Evolutionary conservation across 129 eudicot genomes (phyloP), one percentile per base, ranked within the genome.

Genomic region (Pseudognaphalium luteoalbum): DNA sequence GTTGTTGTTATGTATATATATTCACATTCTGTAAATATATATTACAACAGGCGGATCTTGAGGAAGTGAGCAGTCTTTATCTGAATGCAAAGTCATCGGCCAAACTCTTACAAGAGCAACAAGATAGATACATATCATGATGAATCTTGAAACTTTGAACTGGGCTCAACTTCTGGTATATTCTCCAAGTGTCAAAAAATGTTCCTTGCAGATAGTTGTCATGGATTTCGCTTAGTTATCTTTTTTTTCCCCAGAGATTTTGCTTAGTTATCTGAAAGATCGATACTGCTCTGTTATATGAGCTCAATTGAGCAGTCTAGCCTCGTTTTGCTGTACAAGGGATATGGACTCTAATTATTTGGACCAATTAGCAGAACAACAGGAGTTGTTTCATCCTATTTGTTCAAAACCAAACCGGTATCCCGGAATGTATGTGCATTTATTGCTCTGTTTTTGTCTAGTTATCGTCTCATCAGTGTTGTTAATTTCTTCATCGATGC

Each of bases 41-140:
- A 12, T 14, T 3, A 20, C 21, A 44, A 34, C 90, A 94, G 98
- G 94, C 96, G 72, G 99, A 95, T 82, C 89, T 95, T 12, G 71
- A 67, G 71, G 99, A 95, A 89, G 97, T 92, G 68, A 74, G 37
- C 72, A 54, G 85, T 65, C 88, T 95, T 21, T 95, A 95, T 75
- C 83, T 89, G 70, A 94, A 95, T 78, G 99, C 99, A 56, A 95
- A 95, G 82, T 91, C 97, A 39, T 94, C 98, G 0, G 98, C 96
- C 3, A 91, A 77, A 79, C 93, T 94, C 77, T 92, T 94, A 70
- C 97, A 94, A 72, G 97, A 91, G 87, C 97, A 93, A 85, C 98
- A 93, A 76, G 97, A 93, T 70, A 84, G 93, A 87, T 93, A 93
- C 73, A 94, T 94, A 69, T 82, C 93, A 9, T 93, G 83, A 88